phyloP scores from a whole-genome alignment of 148 eudicot species.

The Vaccinium macrocarpon region DNA sequence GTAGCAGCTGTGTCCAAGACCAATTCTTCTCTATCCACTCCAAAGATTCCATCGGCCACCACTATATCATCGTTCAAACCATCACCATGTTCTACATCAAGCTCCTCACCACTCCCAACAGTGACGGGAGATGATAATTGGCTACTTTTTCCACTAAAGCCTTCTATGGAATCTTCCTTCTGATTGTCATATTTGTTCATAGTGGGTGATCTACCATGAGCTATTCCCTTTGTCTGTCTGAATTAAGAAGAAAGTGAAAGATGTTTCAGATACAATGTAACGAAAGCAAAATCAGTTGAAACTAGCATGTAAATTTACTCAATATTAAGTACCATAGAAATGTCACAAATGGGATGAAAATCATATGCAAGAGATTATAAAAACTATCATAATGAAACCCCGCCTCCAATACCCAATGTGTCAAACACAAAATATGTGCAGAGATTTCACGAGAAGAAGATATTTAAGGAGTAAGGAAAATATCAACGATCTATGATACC shows the following conservation, averaged over 20 bases:
- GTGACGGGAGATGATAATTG: constrained; percentile 23
- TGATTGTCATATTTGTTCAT: constrained; percentile 43
- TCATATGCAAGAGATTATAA: neutral
- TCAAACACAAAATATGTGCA: constrained; percentile 4
- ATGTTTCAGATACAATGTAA: constrained; percentile 4
- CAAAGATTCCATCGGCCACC: constrained; percentile 35
- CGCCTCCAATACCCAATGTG: neutral
- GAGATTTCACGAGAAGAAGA: neutral
- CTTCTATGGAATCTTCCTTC: constrained; percentile 58
- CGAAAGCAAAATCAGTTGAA: neutral
- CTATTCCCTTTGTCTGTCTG: constrained; percentile 56
- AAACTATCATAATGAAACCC: neutral
- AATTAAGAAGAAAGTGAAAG: constrained; percentile 9
- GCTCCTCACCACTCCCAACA: constrained; percentile 38
- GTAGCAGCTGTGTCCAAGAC: constrained; percentile 19
- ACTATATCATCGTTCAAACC: constrained; percentile 36
- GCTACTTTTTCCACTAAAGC: constrained; percentile 30
- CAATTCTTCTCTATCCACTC: constrained; percentile 36
- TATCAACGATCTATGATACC: neutral
- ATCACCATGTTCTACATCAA: constrained; percentile 36
- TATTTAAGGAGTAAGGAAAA: neutral
- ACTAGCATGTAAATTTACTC: neutral
- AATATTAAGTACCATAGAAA: neutral
- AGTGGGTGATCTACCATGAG: constrained; percentile 46
- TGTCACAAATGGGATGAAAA: neutral